Evolutionary conservation across 1,139 yeast genomes (phyloP), one percentile per base, ranked within the genome.

Genomic region (Hyphopichia khmerensis): DNA sequence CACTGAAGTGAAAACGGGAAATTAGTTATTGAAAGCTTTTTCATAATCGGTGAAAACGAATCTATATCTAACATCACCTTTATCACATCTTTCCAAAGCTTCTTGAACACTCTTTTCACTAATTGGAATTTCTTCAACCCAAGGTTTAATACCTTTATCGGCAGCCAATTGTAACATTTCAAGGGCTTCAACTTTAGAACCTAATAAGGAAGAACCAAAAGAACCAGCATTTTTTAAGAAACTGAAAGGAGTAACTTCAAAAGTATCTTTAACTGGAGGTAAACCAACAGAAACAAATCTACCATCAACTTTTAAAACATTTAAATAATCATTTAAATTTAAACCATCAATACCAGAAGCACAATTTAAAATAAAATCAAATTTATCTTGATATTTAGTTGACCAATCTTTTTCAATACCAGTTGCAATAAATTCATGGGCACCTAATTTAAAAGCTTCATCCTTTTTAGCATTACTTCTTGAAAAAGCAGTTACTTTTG

Each of bases 51-150:
- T 75, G 53, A 84, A 66, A 9, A 82, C 83, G 55, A 80, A 76
- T 67, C 89, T 78, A 60, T 82, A 84, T 51, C 77, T 75, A 43
- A 80, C 84, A 47, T 82, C 83, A 53, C 82, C 81, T 26, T 64
- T 49, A 42, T 55, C 56, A 39, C 62, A 55, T 51, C 69, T 64
- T 29, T 61, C 52, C 51, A 70, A 61, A 3, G 67, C 74, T 33
- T 47, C 50, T 18, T 56, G 48, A 39, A 62, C 56, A 42, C 57
- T 59, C 47, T 52, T 59, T 52, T 59, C 74, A 47, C 57, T 55
- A 42, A 72, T 65, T 33, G 72, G 72, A 34, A 72, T 55, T 46
- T 59, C 66, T 56, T 74, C 78, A 42, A 70, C 58, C 70, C 73
- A 65, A 33, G 77, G 75, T 53, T 61, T 64, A 44, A 74, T 56